phyloP scores from a whole-genome alignment of 2,329 filamentous ascomycete genomes.

The Stemphylium vesicarium region DNA sequence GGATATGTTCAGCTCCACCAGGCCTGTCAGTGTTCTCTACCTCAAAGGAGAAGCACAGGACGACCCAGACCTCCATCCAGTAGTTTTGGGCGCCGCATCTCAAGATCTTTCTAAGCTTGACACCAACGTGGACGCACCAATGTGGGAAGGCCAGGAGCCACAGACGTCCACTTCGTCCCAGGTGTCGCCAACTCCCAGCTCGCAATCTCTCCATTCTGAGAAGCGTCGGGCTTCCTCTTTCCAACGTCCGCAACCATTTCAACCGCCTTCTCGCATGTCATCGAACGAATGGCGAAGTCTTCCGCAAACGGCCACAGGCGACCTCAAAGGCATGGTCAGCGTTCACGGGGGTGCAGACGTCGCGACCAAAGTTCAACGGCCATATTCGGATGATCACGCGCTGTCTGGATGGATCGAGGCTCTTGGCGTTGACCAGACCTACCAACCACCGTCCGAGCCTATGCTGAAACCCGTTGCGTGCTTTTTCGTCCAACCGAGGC shows the following conservation, averaged over 20 bases:
- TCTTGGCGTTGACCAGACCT: constrained; percentile 84
- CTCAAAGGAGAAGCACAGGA: constrained; percentile 78
- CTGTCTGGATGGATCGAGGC: constrained; percentile 88
- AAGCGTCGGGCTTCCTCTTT: constrained; percentile 51
- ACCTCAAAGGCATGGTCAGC: constrained; percentile 54
- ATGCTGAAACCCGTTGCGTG: constrained; percentile 80
- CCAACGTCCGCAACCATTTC: constrained; percentile 54
- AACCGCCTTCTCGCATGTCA: constrained; percentile 52
- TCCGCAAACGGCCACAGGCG: constrained; percentile 60
- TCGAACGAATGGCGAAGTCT: constrained; percentile 65
- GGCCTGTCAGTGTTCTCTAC: constrained; percentile 78
- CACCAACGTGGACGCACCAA: constrained; percentile 49
- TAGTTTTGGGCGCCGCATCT: constrained; percentile 72
- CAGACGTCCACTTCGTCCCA: constrained; percentile 62
- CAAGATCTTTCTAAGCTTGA: constrained; percentile 64
- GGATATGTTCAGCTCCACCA: constrained; percentile 87
- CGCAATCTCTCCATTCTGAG: constrained; percentile 52
- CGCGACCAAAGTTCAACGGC: constrained; percentile 61
- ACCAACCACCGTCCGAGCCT: constrained; percentile 78
- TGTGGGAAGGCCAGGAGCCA: constrained; percentile 59
- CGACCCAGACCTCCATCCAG: constrained; percentile 79
- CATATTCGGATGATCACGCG: constrained; percentile 67
- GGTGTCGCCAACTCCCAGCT: constrained; percentile 58
- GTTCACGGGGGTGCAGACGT: constrained; percentile 56
- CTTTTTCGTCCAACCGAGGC: constrained; percentile 75